Base-by-base conservation (phyloP, 257 asterid species). In the Penstemon newberryi region DNA sequence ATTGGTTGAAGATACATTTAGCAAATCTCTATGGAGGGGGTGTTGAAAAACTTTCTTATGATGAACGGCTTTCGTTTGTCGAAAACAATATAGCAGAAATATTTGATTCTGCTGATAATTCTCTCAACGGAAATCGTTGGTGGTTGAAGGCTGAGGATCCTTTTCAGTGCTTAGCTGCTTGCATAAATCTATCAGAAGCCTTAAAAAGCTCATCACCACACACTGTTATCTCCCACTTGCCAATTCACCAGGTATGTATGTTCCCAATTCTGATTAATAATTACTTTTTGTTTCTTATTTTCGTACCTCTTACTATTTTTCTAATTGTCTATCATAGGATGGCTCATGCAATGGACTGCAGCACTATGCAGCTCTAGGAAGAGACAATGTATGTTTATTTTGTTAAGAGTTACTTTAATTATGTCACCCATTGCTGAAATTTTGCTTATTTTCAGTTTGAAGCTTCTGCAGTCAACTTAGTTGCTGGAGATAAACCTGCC, bases 291-390 rank as follows among this genome's bases (percentile, higher is more conserved):
- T 76, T 70, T 51, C 36, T 38, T 60, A 58, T 19, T 67, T 44
- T 62, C 37, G 13, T 56, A 42, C 53, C 6, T 6, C 51, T 38
- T 7, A 56, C 61, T 19, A 36, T 33, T 43, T 3, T 43, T 72
- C 40, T 5, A 62, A 36, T 51, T 63, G 2, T 57, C 67, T 61
- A n/a, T 73, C 7, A 12, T 76, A 93, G 98, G 98, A 93, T 83
- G 98, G 98, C 52, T 93, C 98, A 5, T 93, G 98, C 92, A 93
- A 93, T 71, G 98, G 98, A 68, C 82, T 93, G 65, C 98, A 93
- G 75, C 98, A 93, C 80, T 93, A 93, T 81, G 98, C 98, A 38
- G 97, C 98, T 80, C 87, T 93, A 44, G 98, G 98, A 51, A 86
- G 85, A 81, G 89, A 93, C 67, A 75, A 84, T 72, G 98, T 93